Percentiles rank a stretch among this genome's conserved stretches.
These are phyloP conservation scores for Cladophialophora immunda DNA, from an alignment of 2,329 filamentous ascomycete species.

Conservation along the genomic window DNA sequence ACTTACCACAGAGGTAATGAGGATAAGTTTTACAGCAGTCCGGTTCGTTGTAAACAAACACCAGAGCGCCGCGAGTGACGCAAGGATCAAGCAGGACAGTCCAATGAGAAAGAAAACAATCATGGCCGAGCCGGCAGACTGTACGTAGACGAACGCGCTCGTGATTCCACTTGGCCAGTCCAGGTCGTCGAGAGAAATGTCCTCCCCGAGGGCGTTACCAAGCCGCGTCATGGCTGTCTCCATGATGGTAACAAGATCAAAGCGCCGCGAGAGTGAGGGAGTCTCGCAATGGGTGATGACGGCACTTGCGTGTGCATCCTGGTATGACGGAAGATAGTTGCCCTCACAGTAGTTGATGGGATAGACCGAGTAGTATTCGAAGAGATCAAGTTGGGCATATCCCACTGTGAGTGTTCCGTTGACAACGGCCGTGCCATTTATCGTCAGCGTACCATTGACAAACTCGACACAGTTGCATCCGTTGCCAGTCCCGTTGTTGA, in stretches of 20 bases:
- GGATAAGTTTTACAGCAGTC: background rate
- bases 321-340: slow-evolving; percentile 9
- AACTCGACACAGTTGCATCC: slow-evolving; percentile 24
- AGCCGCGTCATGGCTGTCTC: slow-evolving; percentile 8
- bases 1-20: slow-evolving; percentile 1
- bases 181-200: slow-evolving; percentile 11
- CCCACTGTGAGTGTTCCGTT: slow-evolving; percentile 1
- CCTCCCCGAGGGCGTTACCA: background rate
- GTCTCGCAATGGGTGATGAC: slow-evolving; percentile 15
- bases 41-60: background rate
- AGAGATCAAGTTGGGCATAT: background rate
- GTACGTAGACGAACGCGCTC: slow-evolving; percentile 15
- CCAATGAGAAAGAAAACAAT: slow-evolving; percentile 22
- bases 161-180: slow-evolving; percentile 20
- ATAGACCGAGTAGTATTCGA: slow-evolving; percentile 14
- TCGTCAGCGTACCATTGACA: slow-evolving; percentile 13
- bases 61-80: background rate
- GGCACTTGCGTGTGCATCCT: background rate
- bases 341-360: slow-evolving; percentile 20
- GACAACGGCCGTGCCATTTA: slow-evolving; percentile 9
- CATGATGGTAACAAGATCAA: slow-evolving; percentile 16
- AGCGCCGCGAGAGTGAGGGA: slow-evolving; percentile 4
- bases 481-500: slow-evolving; percentile 19
- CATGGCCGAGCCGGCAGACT: slow-evolving; percentile 10
- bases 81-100: slow-evolving; percentile 8